A percentile compares a stretch with the other conserved stretches of the same genome.
These are phyloP conservation scores for Boletales sp. DNA, from an alignment of 768 basidiomycete genomes.

Conservation along the genomic window DNA sequence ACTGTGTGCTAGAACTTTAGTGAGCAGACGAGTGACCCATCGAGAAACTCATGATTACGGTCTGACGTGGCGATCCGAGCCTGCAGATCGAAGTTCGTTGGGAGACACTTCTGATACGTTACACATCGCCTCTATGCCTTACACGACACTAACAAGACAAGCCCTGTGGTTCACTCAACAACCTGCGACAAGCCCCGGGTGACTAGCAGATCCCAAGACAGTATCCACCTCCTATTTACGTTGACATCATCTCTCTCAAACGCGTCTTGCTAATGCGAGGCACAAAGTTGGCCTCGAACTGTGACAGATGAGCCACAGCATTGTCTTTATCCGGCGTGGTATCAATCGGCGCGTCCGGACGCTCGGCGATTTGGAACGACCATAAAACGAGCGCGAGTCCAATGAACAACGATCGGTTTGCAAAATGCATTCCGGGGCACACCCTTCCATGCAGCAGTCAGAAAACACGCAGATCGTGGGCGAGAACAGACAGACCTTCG, in stretches of 20 bases:
- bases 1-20: too few species aligned
- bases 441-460: conserved; percentile 32
- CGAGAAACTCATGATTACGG: too few species aligned
- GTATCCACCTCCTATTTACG: not conserved
- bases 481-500: conserved; percentile 23
- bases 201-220: too few species aligned
- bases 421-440: conserved; percentile 62
- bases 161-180: too few species aligned
- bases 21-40: too few species aligned
- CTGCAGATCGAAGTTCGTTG: too few species aligned
- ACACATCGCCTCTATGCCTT: too few species aligned
- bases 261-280: conserved; percentile 32
- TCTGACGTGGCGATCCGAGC: too few species aligned
- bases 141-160: too few species aligned
- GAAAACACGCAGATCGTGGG: not conserved
- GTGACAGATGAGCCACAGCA: conserved; percentile 51
- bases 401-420: conserved; percentile 48
- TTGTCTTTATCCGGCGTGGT: conserved; percentile 49
- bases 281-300: conserved; percentile 54
- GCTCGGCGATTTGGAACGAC: conserved; percentile 53
- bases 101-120: too few species aligned
- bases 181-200: too few species aligned
- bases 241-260: conserved; percentile 15
- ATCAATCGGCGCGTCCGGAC: conserved; percentile 51
- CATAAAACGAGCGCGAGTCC: conserved; percentile 58